A percentile compares a stretch with the other conserved stretches of the same genome.
Evolutionary conservation across 2,329 filamentous ascomycete genomes (phyloP).

Genomic region (Mariannaea elegans): DNA sequence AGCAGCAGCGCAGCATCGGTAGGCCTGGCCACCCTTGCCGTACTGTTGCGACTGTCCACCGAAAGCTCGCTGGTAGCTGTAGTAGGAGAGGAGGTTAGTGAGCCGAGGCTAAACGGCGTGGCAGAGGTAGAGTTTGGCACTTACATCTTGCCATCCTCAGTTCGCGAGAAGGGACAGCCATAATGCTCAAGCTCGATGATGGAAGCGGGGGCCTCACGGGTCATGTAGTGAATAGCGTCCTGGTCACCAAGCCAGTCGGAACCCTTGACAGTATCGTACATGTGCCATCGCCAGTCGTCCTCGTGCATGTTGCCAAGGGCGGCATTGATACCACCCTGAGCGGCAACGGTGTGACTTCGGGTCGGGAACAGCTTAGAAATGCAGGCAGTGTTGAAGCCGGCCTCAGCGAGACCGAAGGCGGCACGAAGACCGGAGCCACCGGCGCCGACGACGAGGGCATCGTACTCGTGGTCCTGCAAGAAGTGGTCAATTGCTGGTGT

Average conservation of each 20-base stretch:
- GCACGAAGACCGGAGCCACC: constrained; percentile 84
- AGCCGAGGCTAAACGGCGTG: background rate
- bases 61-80: constrained; percentile 94
- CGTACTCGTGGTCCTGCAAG: constrained; percentile 92
- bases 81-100: constrained; percentile 25
- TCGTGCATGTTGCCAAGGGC: constrained; percentile 96
- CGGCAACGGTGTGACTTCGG: constrained; percentile 84
- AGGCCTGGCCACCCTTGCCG: constrained; percentile 97
- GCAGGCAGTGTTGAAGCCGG: constrained; percentile 89
- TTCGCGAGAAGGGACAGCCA: constrained; percentile 95
- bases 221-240: constrained; percentile 99
- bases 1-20: constrained; percentile 94
- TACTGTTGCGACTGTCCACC: constrained; percentile 96
- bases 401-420: constrained; percentile 86
- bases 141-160: constrained; percentile 93
- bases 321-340: constrained; percentile 86
- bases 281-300: constrained; percentile 99
- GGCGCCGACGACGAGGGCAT: constrained; percentile 92
- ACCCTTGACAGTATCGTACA: constrained; percentile 99
- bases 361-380: constrained; percentile 90
- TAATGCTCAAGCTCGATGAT: constrained; percentile 98
- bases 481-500: constrained; percentile 37
- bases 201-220: constrained; percentile 87
- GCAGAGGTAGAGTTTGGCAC: constrained; percentile 35
- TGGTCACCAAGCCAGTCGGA: constrained; percentile 98